Base-by-base conservation (phyloP, 1,284 basidiomycete species). In the Meripilus lineatus region DNA sequence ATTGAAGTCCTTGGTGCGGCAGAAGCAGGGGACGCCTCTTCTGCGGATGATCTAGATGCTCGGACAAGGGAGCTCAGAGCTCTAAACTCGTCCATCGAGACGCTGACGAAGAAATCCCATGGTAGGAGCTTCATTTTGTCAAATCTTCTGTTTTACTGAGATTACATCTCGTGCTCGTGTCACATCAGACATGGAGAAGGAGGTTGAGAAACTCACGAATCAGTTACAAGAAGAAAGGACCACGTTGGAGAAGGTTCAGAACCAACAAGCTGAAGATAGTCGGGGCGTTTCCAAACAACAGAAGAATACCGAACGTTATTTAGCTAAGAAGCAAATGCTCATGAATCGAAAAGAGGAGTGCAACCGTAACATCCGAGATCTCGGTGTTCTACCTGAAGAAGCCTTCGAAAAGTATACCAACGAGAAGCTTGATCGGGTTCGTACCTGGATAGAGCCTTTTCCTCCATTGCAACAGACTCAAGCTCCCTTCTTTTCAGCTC, bases 311-410 rank as follows among this genome's bases (percentile, higher is more conserved):
- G 95, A 99, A 58, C 81, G 94, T 22, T 97, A 95, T 64, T 77
- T 96, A 5, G 83, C 90, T 32, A 98, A 98, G 66, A 80, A 86
- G 34, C 87, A 93, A 59, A 87, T 94, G 68, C 70, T 98, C 11
- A 57, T 80, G 15, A 77, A 76, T 36, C 82, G 93, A 42, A 92
- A 92, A 59, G 94, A 96, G 50, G 92, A 96, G 58, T 93, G 89
- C 61, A 93, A 91, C 59, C 81, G 89, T 51, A 93, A 89, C 58
- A 96, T 99, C 54, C 85, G 95, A 47, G 95, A 99, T 58, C 77
- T 99, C 7, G 96, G 96, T 41, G 93, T 97, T 1, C 67, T 99
- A 20, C 95, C 96, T 0, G 93, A 98, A 61, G 96, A 99, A 64
- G 95, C 96, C 0, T 99, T 95, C 58, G 84, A 92, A 58, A 97